Conservation (phyloP, 768 basidiomycete species). For the Nevesoporus exiguus region DNA sequence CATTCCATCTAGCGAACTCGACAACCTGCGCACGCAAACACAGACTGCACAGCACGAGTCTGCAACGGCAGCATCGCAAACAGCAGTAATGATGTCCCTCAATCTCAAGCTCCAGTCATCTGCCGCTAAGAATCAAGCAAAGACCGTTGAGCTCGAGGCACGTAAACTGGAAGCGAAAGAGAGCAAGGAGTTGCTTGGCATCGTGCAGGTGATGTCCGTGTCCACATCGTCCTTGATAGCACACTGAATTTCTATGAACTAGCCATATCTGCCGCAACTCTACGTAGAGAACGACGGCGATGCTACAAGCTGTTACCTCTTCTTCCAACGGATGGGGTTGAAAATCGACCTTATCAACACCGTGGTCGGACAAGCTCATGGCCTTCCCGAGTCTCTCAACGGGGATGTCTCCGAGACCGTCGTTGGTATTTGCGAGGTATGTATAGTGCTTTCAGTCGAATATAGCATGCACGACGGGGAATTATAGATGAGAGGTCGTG, state of each 20-base stretch:
- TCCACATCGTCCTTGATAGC: not conserved
- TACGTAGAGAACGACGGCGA: constrained; percentile 89
- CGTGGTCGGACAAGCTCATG: constrained; percentile 78
- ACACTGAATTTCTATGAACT: not conserved
- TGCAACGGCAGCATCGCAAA: constrained; percentile 79
- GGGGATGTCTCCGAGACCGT: constrained; percentile 78
- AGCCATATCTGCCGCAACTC: constrained; percentile 89
- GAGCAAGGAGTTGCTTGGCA: constrained; percentile 70
- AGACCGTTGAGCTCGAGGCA: constrained; percentile 86
- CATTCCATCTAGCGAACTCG: constrained; percentile 66
- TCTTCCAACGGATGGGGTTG: constrained; percentile 85
- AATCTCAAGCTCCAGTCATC: constrained; percentile 93
- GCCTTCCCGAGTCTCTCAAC: constrained; percentile 81
- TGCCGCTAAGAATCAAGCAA: constrained; percentile 86
- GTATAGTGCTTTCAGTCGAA: constrained; percentile 14
- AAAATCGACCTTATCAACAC: constrained; percentile 87
- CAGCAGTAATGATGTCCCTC: constrained; percentile 89
- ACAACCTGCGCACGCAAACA: constrained; percentile 76
- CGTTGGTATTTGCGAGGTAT: constrained; percentile 92
- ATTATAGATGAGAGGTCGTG: constrained; percentile 73
- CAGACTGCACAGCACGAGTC: constrained; percentile 83
- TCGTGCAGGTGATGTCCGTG: constrained; percentile 62
- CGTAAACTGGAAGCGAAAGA: constrained; percentile 82
- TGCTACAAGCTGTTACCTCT: constrained; percentile 84
- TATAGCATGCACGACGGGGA: not conserved